Base-by-base conservation (phyloP, 2,329 filamentous ascomycete genomes). In the Leptographium wingfieldii region DNA sequence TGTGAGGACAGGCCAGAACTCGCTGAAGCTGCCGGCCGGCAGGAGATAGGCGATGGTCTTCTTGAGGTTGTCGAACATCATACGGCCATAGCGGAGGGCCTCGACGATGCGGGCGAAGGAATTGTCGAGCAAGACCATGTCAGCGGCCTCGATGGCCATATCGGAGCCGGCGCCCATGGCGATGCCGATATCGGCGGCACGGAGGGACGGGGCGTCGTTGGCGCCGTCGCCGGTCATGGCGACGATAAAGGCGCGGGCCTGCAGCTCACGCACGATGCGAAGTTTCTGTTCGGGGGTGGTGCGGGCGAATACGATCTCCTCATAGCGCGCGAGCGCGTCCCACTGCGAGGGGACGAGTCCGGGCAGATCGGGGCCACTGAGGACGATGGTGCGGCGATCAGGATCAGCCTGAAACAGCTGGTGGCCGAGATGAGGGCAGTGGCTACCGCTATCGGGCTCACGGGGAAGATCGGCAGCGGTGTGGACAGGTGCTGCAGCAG, bases 171-270 rank as follows among this genome's bases (percentile, higher is more conserved):
- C 86, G 1, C 87, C 88, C 65, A 95, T 84, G 1, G 89, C 87
- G 62, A 95, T 92, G 60, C 88, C 88, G 1, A 95, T 83, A 66
- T 95, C 90, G 19, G 90, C 88, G 0, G 85, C 84, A 2, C 87
- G 84, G 4, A 95, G 80, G 2, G 90, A 90, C 0, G 90, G 89
- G 0, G 89, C 87, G 68, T 95, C 90, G 67, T 95, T 95, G 65
- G 92, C 89, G 22, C 90, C 90, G 66, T 95, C 90, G 46, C 90
- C 90, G 2, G 92, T 88, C 82, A 95, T 94, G 48, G 85, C 90
- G 0, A 95, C 83, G 1, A 88, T 85, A 71, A 65, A 86, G 68
- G 80, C 76, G 10, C 80, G 75, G 0, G 76, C 71, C 67, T 89
- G 87, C 62, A 90, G 85, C 68, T 88, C 86, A 35, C 81, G 81